Percentiles rank a stretch among this genome's conserved stretches.
These are phyloP conservation scores for Diaporthe helianthi DNA, from an alignment of 2,329 filamentous ascomycete species.

Conservation along the genomic window DNA sequence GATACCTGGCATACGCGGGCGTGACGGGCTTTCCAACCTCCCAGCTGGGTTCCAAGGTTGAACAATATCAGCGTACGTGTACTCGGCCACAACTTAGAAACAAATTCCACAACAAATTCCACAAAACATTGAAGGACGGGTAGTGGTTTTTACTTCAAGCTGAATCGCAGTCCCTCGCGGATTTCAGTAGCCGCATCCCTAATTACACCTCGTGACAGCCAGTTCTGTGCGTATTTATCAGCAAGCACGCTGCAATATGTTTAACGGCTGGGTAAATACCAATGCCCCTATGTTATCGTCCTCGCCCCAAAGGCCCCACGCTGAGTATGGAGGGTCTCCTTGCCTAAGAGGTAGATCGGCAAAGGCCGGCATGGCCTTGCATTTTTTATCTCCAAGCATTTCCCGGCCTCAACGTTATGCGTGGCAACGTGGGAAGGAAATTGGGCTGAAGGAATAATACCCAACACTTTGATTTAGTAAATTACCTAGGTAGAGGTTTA, in stretches of 20 bases:
- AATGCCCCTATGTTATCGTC: conserved; percentile 34
- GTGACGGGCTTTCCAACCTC: conserved; percentile 2
- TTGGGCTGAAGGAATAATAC: neutral
- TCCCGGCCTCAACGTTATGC: neutral
- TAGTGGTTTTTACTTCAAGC: conserved; percentile 36
- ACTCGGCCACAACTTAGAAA: too few species aligned
- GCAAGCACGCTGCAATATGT: too few species aligned
- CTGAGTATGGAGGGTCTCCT: conserved; percentile 13
- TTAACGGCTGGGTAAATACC: neutral
- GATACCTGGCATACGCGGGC: neutral
- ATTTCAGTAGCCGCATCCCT: conserved; percentile 31
- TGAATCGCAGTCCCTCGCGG: conserved; percentile 28
- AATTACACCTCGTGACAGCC: conserved; percentile 36
- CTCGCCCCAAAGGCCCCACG: conserved; percentile 25
- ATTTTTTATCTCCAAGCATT: neutral
- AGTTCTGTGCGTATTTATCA: conserved; percentile 26
- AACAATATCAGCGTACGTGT: neutral
- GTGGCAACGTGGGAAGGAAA: too few species aligned
- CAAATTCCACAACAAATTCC: too few species aligned
- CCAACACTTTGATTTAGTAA: neutral
- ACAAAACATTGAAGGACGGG: too few species aligned
- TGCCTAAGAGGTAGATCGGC: neutral
- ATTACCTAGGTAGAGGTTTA: neutral
- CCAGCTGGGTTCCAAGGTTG: conserved; percentile 14
- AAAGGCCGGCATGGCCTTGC: neutral